These are phyloP conservation scores for Suhomyces xylopsoci DNA, from an alignment of 805 yeast species.

Conservation along the genomic window DNA sequence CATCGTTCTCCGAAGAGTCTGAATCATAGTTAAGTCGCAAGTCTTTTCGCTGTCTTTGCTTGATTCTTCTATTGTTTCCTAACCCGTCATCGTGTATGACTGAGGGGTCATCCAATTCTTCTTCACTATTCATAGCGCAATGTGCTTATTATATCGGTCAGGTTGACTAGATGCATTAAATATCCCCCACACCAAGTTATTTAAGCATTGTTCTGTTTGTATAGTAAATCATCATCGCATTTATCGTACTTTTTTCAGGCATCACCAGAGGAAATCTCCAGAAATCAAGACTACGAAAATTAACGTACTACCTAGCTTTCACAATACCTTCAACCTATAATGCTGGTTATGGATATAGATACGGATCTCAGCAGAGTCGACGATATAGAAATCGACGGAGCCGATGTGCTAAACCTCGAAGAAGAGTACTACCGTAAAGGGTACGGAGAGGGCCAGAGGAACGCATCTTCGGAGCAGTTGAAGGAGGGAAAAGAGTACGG, in stretches of 20 bases:
- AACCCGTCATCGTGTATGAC: slow-evolving; percentile 8
- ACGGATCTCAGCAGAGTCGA: neutral
- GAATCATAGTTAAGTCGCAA: slow-evolving; percentile 22
- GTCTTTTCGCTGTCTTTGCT: slow-evolving; percentile 13
- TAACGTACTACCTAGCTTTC: neutral
- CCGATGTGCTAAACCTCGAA: slow-evolving; percentile 56
- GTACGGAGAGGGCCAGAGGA: slow-evolving; percentile 63
- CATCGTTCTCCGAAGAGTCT: slow-evolving; percentile 21
- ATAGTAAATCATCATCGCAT: neutral
- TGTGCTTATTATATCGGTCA: neutral
- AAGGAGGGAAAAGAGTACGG: slow-evolving; percentile 86
- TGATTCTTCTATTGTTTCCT: slow-evolving; percentile 11
- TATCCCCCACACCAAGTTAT: neutral
- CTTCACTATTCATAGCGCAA: neutral
- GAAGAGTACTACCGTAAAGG: slow-evolving; percentile 64
- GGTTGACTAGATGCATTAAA: neutral
- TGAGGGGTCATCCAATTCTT: slow-evolving; percentile 2
- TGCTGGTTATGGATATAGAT: neutral
- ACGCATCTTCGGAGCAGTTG: slow-evolving; percentile 56
- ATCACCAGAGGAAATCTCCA: neutral
- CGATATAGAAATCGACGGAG: slow-evolving; percentile 1
- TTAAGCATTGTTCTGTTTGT: neutral
- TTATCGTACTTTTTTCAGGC: neutral
- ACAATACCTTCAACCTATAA: too few relatives aligned
- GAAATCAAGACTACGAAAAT: neutral